phyloP scores from a whole-genome alignment of 169 alveolate species.

The Plasmodium sp. region DNA sequence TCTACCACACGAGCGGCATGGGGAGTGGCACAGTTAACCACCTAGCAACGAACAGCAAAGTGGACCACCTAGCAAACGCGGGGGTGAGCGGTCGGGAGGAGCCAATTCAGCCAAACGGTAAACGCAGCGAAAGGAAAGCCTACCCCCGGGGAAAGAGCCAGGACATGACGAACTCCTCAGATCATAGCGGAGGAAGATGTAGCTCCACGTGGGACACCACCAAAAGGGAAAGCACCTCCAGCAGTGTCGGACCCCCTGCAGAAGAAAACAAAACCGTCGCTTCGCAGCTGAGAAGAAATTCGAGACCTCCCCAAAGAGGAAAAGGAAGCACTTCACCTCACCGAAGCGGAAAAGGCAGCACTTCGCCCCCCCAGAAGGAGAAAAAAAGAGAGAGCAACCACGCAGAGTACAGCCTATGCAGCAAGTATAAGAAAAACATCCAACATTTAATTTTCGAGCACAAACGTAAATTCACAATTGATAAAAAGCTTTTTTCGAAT shows the following conservation, averaged over 20 bases:
- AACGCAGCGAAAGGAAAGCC: not conserved
- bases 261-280: not conserved
- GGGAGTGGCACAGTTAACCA: not conserved
- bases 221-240: not conserved
- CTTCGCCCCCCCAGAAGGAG: not conserved
- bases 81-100: not conserved
- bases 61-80: not conserved
- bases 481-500: not conserved
- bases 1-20: not conserved
- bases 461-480: slow-evolving; percentile 22
- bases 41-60: not conserved
- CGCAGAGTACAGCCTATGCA: not conserved
- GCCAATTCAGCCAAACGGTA: not conserved
- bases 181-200: not conserved
- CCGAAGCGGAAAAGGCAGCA: not conserved
- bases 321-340: not conserved
- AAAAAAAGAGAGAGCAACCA: not conserved
- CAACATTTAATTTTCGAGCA: slow-evolving; percentile 61
- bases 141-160: not conserved
- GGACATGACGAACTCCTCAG: not conserved
- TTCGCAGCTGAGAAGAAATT: not conserved
- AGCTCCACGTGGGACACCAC: not conserved
- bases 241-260: not conserved
- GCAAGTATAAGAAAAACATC: not conserved
- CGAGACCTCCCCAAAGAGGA: not conserved